Evolutionary conservation across 2,329 filamentous ascomycete genomes (phyloP), one percentile per base, ranked within the genome.

Genomic region (Thielaviopsis punctulata): DNA sequence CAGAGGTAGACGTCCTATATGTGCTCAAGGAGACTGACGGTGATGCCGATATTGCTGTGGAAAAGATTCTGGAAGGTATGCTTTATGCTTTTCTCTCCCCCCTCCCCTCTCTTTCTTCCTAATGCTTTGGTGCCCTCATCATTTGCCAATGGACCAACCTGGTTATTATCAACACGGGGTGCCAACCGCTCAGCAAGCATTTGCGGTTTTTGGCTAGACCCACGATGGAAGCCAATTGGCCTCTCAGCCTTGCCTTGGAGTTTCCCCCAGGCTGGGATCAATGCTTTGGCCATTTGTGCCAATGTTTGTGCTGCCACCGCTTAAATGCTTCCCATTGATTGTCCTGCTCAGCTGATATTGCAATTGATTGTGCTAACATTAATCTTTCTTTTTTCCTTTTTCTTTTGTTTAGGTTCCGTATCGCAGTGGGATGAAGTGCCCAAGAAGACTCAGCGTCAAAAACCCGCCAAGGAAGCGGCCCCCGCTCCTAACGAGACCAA

Each of bases 1-100:
- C 88, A 60, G 86, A 95, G 63, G 86, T 89, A 66, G 90, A 96
- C 66, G 79, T 96, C 58, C 80, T 96, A 58, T 92, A 92, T 66
- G 89, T 89, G 57, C 75, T 98, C 55, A 80, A 94, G 67, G 92
- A 98, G 72, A 84, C 82, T 53, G 77, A 86, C 61, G 86, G 85
- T 61, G 84, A 92, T 67, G 73, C 87, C 62, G 77, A 84, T 60
- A 69, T 77, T 60, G 79, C 84, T 58, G 84, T 86, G 63, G 80
- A 84, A 62, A 80, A 81, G 67, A 90, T 92, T 66, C 79, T 82
- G 61, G 82, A 89, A 68, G 84, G 84, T 88, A 73, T 56, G 65
- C 65, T 49, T 48, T 25, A 33, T 30, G 8, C 30, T 46, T 54
- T 48, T 51, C 48, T 45, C 50, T 52, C 19, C 19, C 18, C 8